A percentile compares a stretch with the other conserved stretches of the same genome.
phyloP scores from a whole-genome alignment of 2,329 filamentous ascomycete species.

The Penicillium sp. region DNA sequence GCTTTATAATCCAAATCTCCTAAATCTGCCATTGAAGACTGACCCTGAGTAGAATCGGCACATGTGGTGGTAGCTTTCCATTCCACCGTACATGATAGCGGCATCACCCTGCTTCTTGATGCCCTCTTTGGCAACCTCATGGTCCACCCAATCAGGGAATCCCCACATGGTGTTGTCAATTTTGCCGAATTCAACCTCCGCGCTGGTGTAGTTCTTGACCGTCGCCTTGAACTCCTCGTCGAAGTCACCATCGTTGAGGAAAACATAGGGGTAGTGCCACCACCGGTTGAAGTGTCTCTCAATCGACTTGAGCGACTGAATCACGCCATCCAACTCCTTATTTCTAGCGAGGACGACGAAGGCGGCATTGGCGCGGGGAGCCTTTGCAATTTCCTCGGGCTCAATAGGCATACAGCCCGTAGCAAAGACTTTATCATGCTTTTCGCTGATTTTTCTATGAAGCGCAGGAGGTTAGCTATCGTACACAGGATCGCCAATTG shows the following conservation, averaged over 20 bases:
- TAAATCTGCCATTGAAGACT: constrained; percentile 31
- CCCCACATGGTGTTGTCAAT: constrained; percentile 92
- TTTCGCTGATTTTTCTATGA: constrained; percentile 87
- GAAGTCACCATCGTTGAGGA: constrained; percentile 96
- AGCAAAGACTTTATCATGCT: constrained; percentile 94
- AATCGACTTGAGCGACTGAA: constrained; percentile 96
- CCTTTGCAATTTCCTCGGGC: constrained; percentile 54
- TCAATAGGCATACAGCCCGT: constrained; percentile 78
- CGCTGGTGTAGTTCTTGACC: constrained; percentile 85
- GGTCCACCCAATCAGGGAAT: constrained; percentile 93
- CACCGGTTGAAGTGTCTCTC: constrained; percentile 98
- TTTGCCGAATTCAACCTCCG: constrained; percentile 85
- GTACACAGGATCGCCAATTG: not conserved
- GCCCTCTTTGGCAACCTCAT: constrained; percentile 89
- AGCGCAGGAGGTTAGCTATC: constrained; percentile 16
- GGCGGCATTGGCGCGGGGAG: constrained; percentile 82
- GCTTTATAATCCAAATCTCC: not conserved
- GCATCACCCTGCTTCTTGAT: constrained; percentile 95
- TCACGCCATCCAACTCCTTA: constrained; percentile 91
- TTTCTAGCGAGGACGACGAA: constrained; percentile 95
- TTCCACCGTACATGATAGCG: constrained; percentile 98
- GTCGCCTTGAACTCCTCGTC: constrained; percentile 89
- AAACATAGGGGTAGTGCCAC: constrained; percentile 98
- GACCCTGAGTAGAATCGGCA: constrained; percentile 98
- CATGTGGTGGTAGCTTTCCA: constrained; percentile 99